These are phyloP conservation scores for Cladosporium sp. DNA, from an alignment of 2,329 filamentous ascomycete species.

Conservation along the genomic window DNA sequence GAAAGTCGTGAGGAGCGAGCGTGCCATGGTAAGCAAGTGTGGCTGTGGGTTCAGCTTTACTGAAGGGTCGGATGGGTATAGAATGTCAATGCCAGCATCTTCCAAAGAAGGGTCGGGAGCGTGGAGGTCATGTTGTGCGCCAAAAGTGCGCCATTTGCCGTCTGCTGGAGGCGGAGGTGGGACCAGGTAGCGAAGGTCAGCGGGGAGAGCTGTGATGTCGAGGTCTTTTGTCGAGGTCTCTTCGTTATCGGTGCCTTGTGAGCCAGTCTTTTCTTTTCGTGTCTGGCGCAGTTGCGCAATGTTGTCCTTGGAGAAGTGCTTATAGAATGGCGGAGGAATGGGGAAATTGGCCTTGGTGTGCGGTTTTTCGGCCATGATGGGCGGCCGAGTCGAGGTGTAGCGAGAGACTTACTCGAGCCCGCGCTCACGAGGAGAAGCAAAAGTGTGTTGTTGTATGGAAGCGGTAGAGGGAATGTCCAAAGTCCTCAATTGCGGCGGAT, in stretches of 20 bases:
- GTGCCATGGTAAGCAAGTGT: conserved; percentile 70
- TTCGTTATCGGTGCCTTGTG: neutral
- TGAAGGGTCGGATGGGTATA: conserved; percentile 56
- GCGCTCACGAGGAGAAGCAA: neutral
- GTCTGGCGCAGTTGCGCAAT: conserved; percentile 54
- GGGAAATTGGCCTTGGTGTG: conserved; percentile 68
- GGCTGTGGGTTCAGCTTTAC: conserved; percentile 49
- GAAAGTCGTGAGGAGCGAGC: conserved; percentile 85
- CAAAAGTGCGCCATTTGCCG: conserved; percentile 75
- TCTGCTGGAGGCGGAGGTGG: conserved; percentile 71
- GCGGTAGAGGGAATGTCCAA: neutral
- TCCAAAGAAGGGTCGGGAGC: conserved; percentile 67
- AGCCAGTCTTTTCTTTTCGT: conserved; percentile 29
- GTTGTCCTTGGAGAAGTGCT: conserved; percentile 79
- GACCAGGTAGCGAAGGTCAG: conserved; percentile 74
- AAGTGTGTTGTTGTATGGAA: neutral
- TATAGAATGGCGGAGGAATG: conserved; percentile 86
- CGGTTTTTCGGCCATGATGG: conserved; percentile 60
- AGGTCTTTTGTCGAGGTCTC: conserved; percentile 22
- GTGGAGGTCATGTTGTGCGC: conserved; percentile 61
- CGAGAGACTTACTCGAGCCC: neutral
- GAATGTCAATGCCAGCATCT: conserved; percentile 69
- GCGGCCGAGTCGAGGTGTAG: neutral
- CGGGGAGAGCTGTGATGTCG: conserved; percentile 56
- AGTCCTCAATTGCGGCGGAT: neutral